Evolutionary conservation across 768 basidiomycete species (phyloP), one percentile per base, ranked within the genome.

Genomic region (Termitomyces sp.): DNA sequence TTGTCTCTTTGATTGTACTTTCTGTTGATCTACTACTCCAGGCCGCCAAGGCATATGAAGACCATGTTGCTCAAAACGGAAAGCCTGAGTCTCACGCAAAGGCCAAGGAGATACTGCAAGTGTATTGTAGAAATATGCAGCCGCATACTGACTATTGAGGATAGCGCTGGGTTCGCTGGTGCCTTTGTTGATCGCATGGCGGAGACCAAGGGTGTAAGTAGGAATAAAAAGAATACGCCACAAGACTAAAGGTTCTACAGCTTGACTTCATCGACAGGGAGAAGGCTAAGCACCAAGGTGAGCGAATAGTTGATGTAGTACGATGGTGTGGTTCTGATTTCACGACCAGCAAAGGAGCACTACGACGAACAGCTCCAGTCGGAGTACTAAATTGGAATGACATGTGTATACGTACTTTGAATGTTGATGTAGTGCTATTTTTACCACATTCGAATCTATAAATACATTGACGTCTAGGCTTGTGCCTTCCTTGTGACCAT

Each of bases 41-140:
- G 85, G 87, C 87, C 56, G 78, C 78, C 46, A 88, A 86, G 66
- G 79, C 82, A 1, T 89, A 81, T 65, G 77, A 89, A 61, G 61
- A 82, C 0, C 88, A 90, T 69, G 47, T 63, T 29, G 74, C 54
- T 37, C 65, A 50, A 38, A 73, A 86, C 25, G 89, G 88, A 41
- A 60, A 77, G 62, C 76, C 81, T 3, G 64, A 58, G 16, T 67
- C 29, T 49, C 88, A 90, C 65, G 77, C 68, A 9, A 75, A 74
- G 65, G 83, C 82, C 21, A 87, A 87, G 73, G 78, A 86, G 69
- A 63, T 82, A 54, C 55, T 84, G 77, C 79, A 41, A 7, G 45
- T 52, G n/a, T 17, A 3, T 19, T 46, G 12, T 11, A 19, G 32
- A 27, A 21, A 2, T 27, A 16, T 40, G 11, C 16, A 19, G 34